Conservation (phyloP, 2,329 filamentous ascomycete species). For the Claviceps arundinis region DNA sequence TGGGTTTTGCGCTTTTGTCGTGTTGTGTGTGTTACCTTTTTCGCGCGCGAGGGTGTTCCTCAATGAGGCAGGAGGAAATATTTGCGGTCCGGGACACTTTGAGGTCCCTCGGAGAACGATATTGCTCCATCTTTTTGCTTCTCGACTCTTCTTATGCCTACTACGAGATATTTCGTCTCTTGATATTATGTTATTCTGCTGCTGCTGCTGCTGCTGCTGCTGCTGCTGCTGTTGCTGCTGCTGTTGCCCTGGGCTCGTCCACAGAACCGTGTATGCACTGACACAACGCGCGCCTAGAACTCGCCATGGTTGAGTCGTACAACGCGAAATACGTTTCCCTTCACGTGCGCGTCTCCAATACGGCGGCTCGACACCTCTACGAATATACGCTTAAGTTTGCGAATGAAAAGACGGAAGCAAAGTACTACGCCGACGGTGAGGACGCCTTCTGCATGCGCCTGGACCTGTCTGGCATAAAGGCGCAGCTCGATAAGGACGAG, state of each 20-base stretch:
- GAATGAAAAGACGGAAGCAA: constrained; percentile 71
- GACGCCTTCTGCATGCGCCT: constrained; percentile 92
- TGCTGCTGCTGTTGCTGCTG: too few relatives aligned
- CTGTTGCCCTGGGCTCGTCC: too few relatives aligned
- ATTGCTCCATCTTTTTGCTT: background rate
- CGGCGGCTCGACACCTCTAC: constrained; percentile 82
- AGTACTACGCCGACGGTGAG: constrained; percentile 96
- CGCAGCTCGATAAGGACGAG: constrained; percentile 22
- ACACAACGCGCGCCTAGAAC: constrained; percentile 38
- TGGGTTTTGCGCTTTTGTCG: too few relatives aligned
- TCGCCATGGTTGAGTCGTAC: constrained; percentile 94
- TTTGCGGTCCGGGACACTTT: too few relatives aligned
- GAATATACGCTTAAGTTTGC: constrained; percentile 82
- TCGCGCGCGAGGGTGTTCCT: too few relatives aligned
- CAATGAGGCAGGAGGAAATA: too few relatives aligned
- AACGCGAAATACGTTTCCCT: constrained; percentile 85
- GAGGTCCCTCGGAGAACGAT: too few relatives aligned
- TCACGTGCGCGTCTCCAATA: constrained; percentile 90
- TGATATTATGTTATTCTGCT: too few relatives aligned
- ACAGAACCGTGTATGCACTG: too few relatives aligned
- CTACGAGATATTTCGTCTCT: too few relatives aligned
- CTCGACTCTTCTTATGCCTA: background rate
- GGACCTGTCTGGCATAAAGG: constrained; percentile 53
- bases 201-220: too few relatives aligned
- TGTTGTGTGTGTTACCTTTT: background rate